phyloP scores from a whole-genome alignment of 305 asterid species.

The Rubia tinctorum region DNA sequence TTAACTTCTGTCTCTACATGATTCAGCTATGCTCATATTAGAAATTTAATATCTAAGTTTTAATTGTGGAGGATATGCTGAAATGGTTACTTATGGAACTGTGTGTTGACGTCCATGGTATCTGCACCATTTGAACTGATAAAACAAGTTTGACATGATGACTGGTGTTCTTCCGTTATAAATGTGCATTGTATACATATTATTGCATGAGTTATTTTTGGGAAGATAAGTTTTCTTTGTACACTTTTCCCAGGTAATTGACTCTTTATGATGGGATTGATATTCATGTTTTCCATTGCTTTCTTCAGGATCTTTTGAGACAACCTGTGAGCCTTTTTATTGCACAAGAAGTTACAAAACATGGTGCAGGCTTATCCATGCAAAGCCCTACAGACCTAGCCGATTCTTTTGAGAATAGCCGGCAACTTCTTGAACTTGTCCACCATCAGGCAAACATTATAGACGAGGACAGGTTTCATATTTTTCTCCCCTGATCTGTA shows the following conservation, averaged over 20 bases:
- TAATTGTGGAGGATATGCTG: not conserved
- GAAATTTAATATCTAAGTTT: not conserved
- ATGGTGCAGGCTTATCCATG: slow-evolving; percentile 31
- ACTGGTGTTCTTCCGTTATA: too few species aligned
- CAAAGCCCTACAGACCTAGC: slow-evolving; percentile 28
- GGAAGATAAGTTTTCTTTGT: not conserved
- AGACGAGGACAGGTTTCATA: slow-evolving; percentile 48
- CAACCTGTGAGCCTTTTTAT: slow-evolving; percentile 71
- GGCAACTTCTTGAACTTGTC: slow-evolving; percentile 42
- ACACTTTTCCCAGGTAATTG: not conserved
- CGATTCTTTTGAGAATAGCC: slow-evolving; percentile 52
- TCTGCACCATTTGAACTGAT: not conserved
- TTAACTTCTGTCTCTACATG: not conserved
- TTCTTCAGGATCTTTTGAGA: slow-evolving; percentile 66
- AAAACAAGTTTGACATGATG: not conserved
- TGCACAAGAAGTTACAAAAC: slow-evolving; percentile 50
- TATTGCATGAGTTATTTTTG: not conserved
- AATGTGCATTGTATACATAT: not conserved
- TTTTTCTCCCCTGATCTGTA: slow-evolving; percentile 9
- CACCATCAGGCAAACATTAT: slow-evolving; percentile 39
- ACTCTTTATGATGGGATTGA: not conserved
- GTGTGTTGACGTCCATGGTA: not conserved
- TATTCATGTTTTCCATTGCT: slow-evolving; percentile 1
- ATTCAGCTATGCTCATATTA: not conserved
- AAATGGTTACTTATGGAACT: not conserved